Evolutionary conservation across 371 early-diverging fungal species (phyloP), one percentile per base, ranked within the genome.

Genomic region (Mortierella sp.): DNA sequence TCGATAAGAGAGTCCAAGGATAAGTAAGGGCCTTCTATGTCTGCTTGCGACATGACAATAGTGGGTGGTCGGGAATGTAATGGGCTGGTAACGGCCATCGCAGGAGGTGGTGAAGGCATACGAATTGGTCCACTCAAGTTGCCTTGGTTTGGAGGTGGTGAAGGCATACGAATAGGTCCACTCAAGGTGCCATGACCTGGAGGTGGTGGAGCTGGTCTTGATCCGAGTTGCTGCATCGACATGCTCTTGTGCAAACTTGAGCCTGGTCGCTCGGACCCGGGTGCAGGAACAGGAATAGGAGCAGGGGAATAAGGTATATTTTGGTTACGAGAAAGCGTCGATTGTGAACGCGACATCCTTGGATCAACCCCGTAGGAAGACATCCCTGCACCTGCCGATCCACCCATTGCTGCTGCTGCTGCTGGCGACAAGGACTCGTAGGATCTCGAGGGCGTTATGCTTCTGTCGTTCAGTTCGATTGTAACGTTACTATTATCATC

Each of bases 151-250:
- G 75, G 69, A 16, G 75, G 75, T n/a, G 63, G 45, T 47, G 62
- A n/a, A 22, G 62, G 63, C 43, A 41, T 3, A 47, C 38, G 41
- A 3, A 58, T 53, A 58, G 55, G 55, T 53, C 55, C 55, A 53
- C 55, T 53, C 55, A 53, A 24, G 24, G 7, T 24, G 7, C 13
- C 6, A 13, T 53, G 24, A 16, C 43, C 62, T 15, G 76, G 70
- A 19, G 70, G 76, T 21, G 63, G 47, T 52, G 70, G 10, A 22
- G 76, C 73, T 10, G 67, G 70, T 33, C 76, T 64, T 15, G 76
- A 76, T 41, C 70, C 76, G 9, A 76, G 41, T 11, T 65, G 57
- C 19, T 62, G 70, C 59, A 76, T 70, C 10, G 76, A 70, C 58
- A 47, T 43, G 24, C 67, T 66, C 63, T 72, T 72, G 47, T 67